Conservation (phyloP, 208 protist species). For the Porcisia deanei region DNA sequence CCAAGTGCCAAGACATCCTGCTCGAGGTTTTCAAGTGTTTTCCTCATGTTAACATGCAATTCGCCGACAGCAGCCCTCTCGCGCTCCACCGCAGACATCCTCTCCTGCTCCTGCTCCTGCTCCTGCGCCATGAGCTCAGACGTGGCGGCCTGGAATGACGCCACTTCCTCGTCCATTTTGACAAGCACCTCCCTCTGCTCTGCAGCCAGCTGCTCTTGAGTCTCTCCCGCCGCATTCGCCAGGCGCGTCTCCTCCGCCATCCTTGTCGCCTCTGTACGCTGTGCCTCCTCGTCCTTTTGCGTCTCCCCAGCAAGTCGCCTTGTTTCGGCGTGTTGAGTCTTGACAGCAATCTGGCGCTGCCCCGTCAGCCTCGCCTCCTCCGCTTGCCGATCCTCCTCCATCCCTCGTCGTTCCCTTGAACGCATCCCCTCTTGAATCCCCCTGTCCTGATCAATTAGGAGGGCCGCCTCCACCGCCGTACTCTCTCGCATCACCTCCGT, state of each 20-base stretch:
- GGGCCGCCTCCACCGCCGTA: not conserved
- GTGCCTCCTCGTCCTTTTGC: conserved; percentile 21
- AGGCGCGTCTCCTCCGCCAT: conserved; percentile 1
- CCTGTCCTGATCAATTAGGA: not conserved
- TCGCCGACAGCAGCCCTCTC: not conserved
- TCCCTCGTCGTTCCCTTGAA: not conserved
- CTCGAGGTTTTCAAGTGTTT: conserved; percentile 7
- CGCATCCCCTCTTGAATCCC: not conserved
- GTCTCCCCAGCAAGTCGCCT: conserved; percentile 14
- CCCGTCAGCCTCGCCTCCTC: conserved; percentile 8
- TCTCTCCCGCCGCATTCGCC: not conserved
- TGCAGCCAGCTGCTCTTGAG: not conserved
- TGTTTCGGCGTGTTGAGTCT: conserved; percentile 1
- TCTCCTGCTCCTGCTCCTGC: conserved; percentile 4
- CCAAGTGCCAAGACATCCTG: conserved; percentile 9
- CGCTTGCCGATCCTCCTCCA: not conserved
- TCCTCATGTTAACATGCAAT: conserved; percentile 14
- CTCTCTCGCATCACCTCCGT: not conserved
- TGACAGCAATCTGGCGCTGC: not conserved
- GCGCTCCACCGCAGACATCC: conserved; percentile 12
- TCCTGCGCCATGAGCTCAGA: conserved; percentile 14
- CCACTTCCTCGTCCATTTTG: conserved; percentile 7
- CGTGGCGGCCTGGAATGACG: conserved; percentile 11
- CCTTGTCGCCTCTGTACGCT: not conserved
- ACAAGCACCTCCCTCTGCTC: conserved; percentile 6